Evolutionary conservation across 2,329 filamentous ascomycete genomes (phyloP).

Genomic region (Aspergillus tubingensis): DNA sequence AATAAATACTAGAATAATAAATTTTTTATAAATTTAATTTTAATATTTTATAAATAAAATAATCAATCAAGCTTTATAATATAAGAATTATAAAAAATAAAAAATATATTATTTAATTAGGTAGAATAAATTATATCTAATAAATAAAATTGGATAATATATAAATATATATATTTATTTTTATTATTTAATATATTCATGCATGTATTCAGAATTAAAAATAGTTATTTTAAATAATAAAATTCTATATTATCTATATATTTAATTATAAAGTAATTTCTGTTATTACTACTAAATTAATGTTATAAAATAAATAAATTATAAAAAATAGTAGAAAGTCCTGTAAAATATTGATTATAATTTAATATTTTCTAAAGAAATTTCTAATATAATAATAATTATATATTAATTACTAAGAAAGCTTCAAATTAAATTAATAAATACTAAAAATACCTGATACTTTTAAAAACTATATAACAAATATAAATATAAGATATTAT

Average conservation of each 20-base stretch:
- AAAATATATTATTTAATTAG: background rate
- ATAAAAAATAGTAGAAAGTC: background rate
- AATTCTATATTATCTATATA: too few relatives aligned
- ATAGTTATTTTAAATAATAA: too few relatives aligned
- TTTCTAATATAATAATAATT: background rate
- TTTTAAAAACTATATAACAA: too few relatives aligned
- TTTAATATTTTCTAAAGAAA: background rate
- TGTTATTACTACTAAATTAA: background rate
- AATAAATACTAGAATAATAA: too few relatives aligned
- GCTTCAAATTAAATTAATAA: too few relatives aligned
- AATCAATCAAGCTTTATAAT: background rate
- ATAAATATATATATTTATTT: too few relatives aligned
- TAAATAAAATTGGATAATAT: background rate
- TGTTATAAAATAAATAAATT: background rate
- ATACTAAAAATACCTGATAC: too few relatives aligned
- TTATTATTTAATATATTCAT: background rate
- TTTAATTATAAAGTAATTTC: background rate
- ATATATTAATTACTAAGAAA: background rate
- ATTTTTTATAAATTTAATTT: too few relatives aligned
- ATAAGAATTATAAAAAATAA: too few relatives aligned
- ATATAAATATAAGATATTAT: too few relatives aligned
- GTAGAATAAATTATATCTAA: background rate
- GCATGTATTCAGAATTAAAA: background rate
- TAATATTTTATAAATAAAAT: background rate
- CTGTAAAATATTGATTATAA: background rate